Conservation (phyloP, 179 eudicot species). For the Beta corolliflora region DNA sequence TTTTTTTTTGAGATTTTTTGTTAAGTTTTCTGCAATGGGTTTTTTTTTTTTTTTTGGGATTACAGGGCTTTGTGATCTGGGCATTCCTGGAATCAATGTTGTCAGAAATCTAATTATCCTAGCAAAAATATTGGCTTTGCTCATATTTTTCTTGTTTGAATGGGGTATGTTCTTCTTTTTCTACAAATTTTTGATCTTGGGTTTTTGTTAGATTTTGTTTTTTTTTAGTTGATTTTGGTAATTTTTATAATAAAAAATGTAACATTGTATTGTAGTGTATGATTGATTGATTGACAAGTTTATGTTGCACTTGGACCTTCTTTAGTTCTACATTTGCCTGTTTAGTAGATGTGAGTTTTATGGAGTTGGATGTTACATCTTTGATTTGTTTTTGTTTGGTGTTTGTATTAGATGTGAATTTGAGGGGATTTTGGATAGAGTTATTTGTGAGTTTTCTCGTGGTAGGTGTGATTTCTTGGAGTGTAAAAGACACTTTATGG, state of each 20-base stretch:
- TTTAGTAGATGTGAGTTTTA: background rate
- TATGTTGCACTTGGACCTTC: background rate
- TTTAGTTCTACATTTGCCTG: background rate
- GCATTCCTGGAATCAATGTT: constrained; percentile 39
- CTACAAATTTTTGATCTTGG: background rate
- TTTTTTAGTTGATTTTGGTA: background rate
- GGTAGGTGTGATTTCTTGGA: background rate
- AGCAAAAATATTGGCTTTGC: constrained; percentile 15
- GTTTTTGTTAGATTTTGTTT: background rate
- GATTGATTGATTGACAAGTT: background rate
- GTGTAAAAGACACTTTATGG: background rate
- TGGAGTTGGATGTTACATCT: background rate
- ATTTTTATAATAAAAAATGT: background rate
- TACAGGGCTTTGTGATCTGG: constrained; percentile 37
- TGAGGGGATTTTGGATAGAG: background rate
- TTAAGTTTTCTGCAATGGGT: constrained; percentile 13
- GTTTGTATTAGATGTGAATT: background rate
- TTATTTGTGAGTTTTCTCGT: background rate
- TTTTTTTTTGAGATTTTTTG: background rate
- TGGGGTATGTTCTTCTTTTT: constrained; percentile 52
- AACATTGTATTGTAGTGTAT: background rate
- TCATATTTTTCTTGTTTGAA: constrained; percentile 35
- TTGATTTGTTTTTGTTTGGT: background rate
- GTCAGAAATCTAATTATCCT: background rate
- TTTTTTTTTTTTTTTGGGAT: background rate